phyloP scores from a whole-genome alignment of 176 grass and related monocot genomes.

The Avena atlantica region DNA sequence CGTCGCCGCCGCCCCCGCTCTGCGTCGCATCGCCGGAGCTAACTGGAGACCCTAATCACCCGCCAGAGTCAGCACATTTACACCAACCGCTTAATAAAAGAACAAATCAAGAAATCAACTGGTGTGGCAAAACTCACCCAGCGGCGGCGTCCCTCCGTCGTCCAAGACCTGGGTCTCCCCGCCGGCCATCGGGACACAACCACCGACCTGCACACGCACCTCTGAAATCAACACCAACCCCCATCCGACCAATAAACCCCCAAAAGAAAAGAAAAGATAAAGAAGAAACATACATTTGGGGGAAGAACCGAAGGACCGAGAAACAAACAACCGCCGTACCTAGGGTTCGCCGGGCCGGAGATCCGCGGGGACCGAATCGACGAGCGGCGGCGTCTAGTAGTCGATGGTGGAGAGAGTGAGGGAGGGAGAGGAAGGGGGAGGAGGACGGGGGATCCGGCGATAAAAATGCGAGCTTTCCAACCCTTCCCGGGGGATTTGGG shows the following conservation, averaged over 20 bases:
- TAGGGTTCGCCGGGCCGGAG: not conserved
- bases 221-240: not conserved
- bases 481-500: not conserved
- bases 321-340: constrained; percentile 14
- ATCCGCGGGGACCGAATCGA: not conserved
- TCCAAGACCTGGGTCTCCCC: constrained; percentile 35
- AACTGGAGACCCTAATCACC: constrained; percentile 39
- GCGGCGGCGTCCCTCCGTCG: constrained; percentile 30
- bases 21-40: constrained; percentile 18
- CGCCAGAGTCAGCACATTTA: constrained; percentile 5
- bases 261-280: not conserved
- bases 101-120: not conserved
- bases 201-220: not conserved
- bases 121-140: constrained; percentile 18
- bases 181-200: constrained; percentile 18
- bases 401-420: not conserved
- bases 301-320: not conserved
- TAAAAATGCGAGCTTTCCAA: constrained; percentile 21
- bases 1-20: constrained; percentile 4
- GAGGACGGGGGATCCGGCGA: not conserved
- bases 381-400: not conserved
- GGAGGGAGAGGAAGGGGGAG: not conserved
- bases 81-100: not conserved
- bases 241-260: not conserved
- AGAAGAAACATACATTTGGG: not conserved